Evolutionary conservation across 2,329 filamentous ascomycete genomes (phyloP).

Genomic region (Trichoderma citrinoviride): DNA sequence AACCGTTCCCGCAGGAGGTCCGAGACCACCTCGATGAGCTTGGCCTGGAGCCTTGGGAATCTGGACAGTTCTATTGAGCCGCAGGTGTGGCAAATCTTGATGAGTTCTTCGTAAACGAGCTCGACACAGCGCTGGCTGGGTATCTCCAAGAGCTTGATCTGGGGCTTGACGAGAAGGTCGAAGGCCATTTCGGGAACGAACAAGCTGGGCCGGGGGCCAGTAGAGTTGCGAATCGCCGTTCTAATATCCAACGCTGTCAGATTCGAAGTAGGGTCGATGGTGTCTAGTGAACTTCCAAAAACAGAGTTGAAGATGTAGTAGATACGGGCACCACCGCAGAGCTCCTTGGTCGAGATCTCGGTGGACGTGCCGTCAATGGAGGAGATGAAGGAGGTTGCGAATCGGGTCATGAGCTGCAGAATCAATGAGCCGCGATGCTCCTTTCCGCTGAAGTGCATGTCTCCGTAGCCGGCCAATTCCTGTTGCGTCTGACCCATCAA

Average conservation of each 20-base stretch:
- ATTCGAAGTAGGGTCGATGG: slow-evolving; percentile 94
- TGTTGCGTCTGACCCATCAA: slow-evolving; percentile 99
- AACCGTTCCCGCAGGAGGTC: slow-evolving; percentile 90
- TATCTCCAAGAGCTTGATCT: slow-evolving; percentile 94
- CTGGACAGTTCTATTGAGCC: slow-evolving; percentile 90
- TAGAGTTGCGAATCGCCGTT: slow-evolving; percentile 97
- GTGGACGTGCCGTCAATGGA: slow-evolving; percentile 98
- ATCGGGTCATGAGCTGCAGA: slow-evolving; percentile 95
- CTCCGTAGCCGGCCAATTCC: slow-evolving; percentile 94
- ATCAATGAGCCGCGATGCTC: slow-evolving; percentile 95
- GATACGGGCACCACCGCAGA: slow-evolving; percentile 90
- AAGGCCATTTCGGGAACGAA: slow-evolving; percentile 98
- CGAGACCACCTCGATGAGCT: slow-evolving; percentile 96
- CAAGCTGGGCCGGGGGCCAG: slow-evolving; percentile 87
- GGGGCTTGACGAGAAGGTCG: slow-evolving; percentile 94
- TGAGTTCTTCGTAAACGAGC: slow-evolving; percentile 96
- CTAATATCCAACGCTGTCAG: slow-evolving; percentile 92
- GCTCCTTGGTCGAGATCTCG: slow-evolving; percentile 97
- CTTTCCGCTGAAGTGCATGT: slow-evolving; percentile 96
- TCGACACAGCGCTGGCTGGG: slow-evolving; percentile 96
- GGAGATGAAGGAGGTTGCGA: slow-evolving; percentile 95
- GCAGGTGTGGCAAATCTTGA: slow-evolving; percentile 99
- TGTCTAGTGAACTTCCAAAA: slow-evolving; percentile 93
- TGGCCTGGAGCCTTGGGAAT: slow-evolving; percentile 89
- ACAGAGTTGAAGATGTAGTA: slow-evolving; percentile 99